Percentiles rank a stretch among this genome's conserved stretches.
These are phyloP conservation scores for Auricularia heimuer DNA, from an alignment of 768 basidiomycete genomes.

Conservation along the genomic window DNA sequence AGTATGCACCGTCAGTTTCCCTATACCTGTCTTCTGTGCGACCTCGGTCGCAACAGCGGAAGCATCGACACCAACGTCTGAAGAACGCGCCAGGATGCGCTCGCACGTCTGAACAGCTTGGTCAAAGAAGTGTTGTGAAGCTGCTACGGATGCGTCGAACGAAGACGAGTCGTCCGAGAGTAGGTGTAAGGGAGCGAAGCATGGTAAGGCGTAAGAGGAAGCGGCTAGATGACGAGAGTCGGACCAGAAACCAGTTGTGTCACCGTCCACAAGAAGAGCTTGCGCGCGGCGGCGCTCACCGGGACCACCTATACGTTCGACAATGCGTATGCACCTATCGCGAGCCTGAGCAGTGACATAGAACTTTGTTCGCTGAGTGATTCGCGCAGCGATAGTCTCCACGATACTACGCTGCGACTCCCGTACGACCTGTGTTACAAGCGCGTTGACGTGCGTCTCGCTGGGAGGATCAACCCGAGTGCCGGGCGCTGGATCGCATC, in stretches of 20 bases:
- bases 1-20: conserved; percentile 66
- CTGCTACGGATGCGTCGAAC: background rate
- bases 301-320: conserved; percentile 68
- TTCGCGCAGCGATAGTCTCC: conserved; percentile 15
- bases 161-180: conserved; percentile 17
- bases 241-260: conserved; percentile 44
- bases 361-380: conserved; percentile 26
- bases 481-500: conserved; percentile 10
- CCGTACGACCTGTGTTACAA: conserved; percentile 61
- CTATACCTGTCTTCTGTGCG: conserved; percentile 36
- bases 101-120: conserved; percentile 43
- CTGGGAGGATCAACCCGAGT: conserved; percentile 9
- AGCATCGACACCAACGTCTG: conserved; percentile 10
- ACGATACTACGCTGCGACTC: conserved; percentile 53
- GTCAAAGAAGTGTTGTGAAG: conserved; percentile 31
- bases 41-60: conserved; percentile 1
- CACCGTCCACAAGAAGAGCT: conserved; percentile 46
- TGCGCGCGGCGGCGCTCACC: conserved; percentile 53
- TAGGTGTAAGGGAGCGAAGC: conserved; percentile 48
- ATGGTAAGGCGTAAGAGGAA: conserved; percentile 31
- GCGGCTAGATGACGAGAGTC: conserved; percentile 45
- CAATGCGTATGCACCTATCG: conserved; percentile 63
- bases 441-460: conserved; percentile 46
- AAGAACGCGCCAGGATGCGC: conserved; percentile 36
- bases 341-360: conserved; percentile 78